Evolutionary conservation across 805 yeast species (phyloP).

Genomic region (Clavispora santaluciae): DNA sequence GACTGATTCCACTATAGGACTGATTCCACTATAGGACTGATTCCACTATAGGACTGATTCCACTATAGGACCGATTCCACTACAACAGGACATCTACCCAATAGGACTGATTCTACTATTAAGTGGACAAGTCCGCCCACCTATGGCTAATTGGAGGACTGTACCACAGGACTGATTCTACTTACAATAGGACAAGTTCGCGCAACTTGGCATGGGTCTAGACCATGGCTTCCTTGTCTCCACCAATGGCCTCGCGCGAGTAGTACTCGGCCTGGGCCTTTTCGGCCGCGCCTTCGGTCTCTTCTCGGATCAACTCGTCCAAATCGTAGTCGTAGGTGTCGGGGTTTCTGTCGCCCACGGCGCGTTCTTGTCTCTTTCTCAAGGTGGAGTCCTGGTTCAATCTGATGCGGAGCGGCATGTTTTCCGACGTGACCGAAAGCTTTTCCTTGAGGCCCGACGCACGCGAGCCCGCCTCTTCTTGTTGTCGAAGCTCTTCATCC

Average conservation of each 20-base stretch:
- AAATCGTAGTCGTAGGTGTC: constrained; percentile 41
- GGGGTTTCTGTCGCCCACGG: constrained; percentile 34
- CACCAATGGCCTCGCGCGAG: constrained; percentile 9
- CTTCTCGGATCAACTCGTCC: constrained; percentile 39
- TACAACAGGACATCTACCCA: too few relatives aligned
- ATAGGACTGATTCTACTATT: too few relatives aligned
- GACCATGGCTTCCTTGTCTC: constrained; percentile 16
- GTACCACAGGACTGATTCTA: too few relatives aligned
- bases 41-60: too few relatives aligned
- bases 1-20: too few relatives aligned
- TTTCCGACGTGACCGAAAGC: constrained; percentile 30
- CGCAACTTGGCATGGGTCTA: background rate
- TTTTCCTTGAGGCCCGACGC: constrained; percentile 26
- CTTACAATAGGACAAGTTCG: background rate
- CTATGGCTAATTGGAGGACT: too few relatives aligned
- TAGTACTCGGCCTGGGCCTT: constrained; percentile 8
- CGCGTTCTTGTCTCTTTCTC: constrained; percentile 29
- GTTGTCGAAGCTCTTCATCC: constrained; percentile 25
- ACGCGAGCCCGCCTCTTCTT: constrained; percentile 10
- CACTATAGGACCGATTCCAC: too few relatives aligned
- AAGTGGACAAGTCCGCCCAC: too few relatives aligned
- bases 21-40: too few relatives aligned
- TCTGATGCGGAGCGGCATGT: constrained; percentile 32
- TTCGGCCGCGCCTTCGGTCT: constrained; percentile 19
- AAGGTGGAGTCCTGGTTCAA: constrained; percentile 21